phyloP scores from a whole-genome alignment of 169 alveolate genomes.

The Plasmodium sp. region DNA sequence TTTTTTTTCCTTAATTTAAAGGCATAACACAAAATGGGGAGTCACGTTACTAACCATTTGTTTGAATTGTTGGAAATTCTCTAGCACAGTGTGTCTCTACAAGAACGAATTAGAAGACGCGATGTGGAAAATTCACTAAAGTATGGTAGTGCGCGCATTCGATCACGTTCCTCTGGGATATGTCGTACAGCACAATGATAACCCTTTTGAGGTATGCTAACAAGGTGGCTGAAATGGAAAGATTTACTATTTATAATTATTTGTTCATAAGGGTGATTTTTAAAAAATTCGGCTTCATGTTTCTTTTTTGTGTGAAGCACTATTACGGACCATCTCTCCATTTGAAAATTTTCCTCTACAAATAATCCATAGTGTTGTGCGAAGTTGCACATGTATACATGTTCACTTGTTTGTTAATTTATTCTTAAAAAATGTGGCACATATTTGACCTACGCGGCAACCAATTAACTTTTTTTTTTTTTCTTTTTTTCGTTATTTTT shows the following conservation, averaged over 20 bases:
- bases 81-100: neutral
- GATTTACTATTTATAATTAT: neutral
- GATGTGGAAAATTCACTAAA: neutral
- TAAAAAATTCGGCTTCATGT: neutral
- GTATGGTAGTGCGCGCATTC: neutral
- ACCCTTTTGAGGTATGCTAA: neutral
- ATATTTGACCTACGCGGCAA: neutral
- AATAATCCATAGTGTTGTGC: neutral
- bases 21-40: neutral
- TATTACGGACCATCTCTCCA: neutral
- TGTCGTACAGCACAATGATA: neutral
- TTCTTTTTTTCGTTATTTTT: neutral
- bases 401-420: neutral
- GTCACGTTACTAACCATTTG: neutral
- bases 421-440: neutral
- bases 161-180: neutral
- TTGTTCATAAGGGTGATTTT: neutral
- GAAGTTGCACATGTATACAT: neutral
- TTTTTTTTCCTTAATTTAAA: neutral
- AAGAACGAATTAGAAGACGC: neutral
- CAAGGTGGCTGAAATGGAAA: neutral
- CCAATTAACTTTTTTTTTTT: neutral
- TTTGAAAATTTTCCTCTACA: neutral
- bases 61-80: neutral
- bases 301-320: neutral